Evolutionary conservation across 805 yeast species (phyloP).

Genomic region (Pichia occidentalis): DNA sequence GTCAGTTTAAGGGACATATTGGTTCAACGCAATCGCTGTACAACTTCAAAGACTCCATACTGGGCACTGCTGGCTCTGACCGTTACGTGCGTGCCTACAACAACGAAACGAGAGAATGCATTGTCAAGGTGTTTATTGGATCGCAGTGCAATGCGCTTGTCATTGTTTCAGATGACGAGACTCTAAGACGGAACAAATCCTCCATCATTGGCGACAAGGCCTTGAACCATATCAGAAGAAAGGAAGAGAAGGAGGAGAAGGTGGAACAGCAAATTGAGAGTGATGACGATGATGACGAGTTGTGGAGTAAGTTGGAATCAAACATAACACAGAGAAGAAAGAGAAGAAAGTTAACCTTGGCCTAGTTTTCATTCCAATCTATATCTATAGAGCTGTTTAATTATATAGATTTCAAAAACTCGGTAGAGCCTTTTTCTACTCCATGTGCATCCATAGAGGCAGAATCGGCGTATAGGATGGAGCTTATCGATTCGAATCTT

Average conservation of each 20-base stretch:
- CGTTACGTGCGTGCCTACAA: constrained; percentile 78
- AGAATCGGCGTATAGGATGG: too few species aligned
- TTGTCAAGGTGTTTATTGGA: constrained; percentile 71
- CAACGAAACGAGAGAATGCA: constrained; percentile 45
- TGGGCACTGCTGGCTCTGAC: constrained; percentile 82
- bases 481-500: too few species aligned
- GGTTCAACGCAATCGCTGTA: constrained; percentile 55
- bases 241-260: constrained; percentile 31
- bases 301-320: constrained; percentile 28
- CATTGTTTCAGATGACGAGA: constrained; percentile 42
- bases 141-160: constrained; percentile 55
- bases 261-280: constrained; percentile 28
- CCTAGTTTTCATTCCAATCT: background rate
- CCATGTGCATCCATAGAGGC: too few species aligned
- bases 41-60: constrained; percentile 31
- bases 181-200: constrained; percentile 18
- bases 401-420: background rate
- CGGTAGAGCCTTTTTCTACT: background rate
- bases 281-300: constrained; percentile 29
- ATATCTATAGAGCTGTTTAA: background rate
- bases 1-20: constrained; percentile 71
- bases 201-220: constrained; percentile 18
- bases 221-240: constrained; percentile 23
- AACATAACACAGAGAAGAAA: constrained; percentile 24
- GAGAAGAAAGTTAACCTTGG: constrained; percentile 21